These are phyloP conservation scores for Penicillium robsamsonii DNA, from an alignment of 495 filamentous ascomycete genomes.

Conservation along the genomic window DNA sequence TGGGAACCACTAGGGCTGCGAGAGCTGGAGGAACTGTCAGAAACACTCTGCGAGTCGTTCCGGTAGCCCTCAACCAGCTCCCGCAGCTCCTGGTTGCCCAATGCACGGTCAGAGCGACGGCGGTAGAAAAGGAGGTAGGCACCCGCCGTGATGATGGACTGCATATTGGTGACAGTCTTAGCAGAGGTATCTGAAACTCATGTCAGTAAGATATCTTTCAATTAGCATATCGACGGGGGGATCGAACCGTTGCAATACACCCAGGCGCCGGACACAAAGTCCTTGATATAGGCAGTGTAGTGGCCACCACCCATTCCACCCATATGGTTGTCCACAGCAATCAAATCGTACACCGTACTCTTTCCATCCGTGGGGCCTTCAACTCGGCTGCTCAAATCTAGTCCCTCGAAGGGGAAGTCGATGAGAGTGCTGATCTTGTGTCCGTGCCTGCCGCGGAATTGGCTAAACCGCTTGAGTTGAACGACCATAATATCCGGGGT, in stretches of 20 bases:
- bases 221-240: background rate
- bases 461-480: conserved; percentile 89
- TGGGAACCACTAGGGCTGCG: conserved; percentile 40
- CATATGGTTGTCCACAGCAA: conserved; percentile 93
- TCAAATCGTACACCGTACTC: conserved; percentile 80
- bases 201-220: conserved; percentile 12
- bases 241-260: conserved; percentile 90
- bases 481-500: conserved; percentile 91
- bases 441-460: conserved; percentile 56
- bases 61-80: conserved; percentile 59
- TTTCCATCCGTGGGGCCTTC: conserved; percentile 75
- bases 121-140: conserved; percentile 97
- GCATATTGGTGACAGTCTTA: conserved; percentile 48
- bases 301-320: conserved; percentile 90
- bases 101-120: conserved; percentile 67
- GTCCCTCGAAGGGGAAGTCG: conserved; percentile 83
- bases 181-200: conserved; percentile 65
- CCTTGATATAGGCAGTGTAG: conserved; percentile 91
- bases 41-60: conserved; percentile 32
- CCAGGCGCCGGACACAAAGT: conserved; percentile 81
- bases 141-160: conserved; percentile 58
- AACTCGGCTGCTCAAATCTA: conserved; percentile 80
- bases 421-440: conserved; percentile 92
- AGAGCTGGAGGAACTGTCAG: conserved; percentile 39
- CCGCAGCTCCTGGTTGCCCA: conserved; percentile 75